Evolutionary conservation across 2,329 filamentous ascomycete species (phyloP).

Genomic region (Scedosporium aurantiacum): DNA sequence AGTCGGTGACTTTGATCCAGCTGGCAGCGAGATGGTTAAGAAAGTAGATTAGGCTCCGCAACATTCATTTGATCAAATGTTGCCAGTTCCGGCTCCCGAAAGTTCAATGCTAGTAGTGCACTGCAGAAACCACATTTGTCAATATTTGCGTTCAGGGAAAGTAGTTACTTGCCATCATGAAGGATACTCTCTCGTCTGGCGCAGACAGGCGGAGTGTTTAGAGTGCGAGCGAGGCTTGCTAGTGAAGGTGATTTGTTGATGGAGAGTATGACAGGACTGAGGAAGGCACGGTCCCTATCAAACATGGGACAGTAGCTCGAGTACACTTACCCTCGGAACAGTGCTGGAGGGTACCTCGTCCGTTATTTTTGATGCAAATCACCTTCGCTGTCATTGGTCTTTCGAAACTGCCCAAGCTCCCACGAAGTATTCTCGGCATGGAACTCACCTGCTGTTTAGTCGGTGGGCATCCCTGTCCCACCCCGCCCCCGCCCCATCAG

Average conservation of each 20-base stretch:
- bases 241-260: no score
- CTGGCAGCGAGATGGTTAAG: not conserved
- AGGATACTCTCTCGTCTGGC: no score
- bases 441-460: not conserved
- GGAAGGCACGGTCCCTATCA: no score
- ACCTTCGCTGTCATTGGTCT: not conserved
- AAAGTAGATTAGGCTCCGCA: not conserved
- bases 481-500: not conserved
- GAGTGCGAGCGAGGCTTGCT: no score
- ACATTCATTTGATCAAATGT: not conserved
- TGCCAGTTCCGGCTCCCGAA: not conserved
- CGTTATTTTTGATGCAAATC: not conserved
- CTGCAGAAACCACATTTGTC: not conserved
- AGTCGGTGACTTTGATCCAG: not conserved
- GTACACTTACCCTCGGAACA: no score
- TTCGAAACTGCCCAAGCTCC: not conserved
- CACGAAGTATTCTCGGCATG: not conserved
- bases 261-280: no score
- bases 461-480: not conserved
- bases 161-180: no score
- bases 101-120: not conserved
- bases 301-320: no score
- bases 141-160: not conserved
- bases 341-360: no score
- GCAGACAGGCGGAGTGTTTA: no score